Evolutionary conservation across 2,329 filamentous ascomycete genomes (phyloP), one percentile per base, ranked within the genome.

Genomic region (Whalleya microplaca): DNA sequence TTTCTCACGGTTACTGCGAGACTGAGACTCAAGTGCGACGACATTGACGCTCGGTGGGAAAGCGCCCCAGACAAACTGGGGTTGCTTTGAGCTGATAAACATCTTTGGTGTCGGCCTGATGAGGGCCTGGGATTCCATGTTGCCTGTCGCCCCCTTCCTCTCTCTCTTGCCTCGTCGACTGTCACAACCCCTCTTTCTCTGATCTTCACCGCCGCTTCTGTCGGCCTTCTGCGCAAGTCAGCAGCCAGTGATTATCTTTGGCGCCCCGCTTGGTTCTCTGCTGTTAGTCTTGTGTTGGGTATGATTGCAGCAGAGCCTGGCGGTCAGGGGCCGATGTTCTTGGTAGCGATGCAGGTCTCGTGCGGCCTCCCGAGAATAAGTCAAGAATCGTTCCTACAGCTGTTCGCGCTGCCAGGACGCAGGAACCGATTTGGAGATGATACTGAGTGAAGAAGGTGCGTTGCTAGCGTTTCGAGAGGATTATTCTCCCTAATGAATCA

Each of bases 311-410:
- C 43, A 58, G 41, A 48, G 51, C 67, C 56, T 65, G 49, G 69
- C 68, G 69, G 69, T 70, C 65, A 68, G 58, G 64, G 64, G 65
- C 59, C 56, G 56, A 57, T 56, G 68, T 70, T 71, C 68, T 60
- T 68, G 62, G 58, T 63, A 65, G 59, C 61, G 67, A 67, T 69
- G 69, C 67, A 64, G 59, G 59, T 61, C 53, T 66, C 50, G 69
- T 70, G 69, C 68, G 66, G 66, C 59, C 58, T 71, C 69, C 69
- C 69, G 69, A 67, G 46, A 58, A 63, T 67, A 63, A 64, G 61
- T 69, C 64, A 67, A 58, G 65, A 69, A 66, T 64, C 57, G 58
- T 62, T 65, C 61, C 58, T 52, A 49, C 54, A 57, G 55, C 43
- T 60, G 53, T 58, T 54, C 56, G 55, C 55, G 32, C 55, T 40